Base-by-base conservation (phyloP, 257 asterid species). In the Solanum etuberosum region DNA sequence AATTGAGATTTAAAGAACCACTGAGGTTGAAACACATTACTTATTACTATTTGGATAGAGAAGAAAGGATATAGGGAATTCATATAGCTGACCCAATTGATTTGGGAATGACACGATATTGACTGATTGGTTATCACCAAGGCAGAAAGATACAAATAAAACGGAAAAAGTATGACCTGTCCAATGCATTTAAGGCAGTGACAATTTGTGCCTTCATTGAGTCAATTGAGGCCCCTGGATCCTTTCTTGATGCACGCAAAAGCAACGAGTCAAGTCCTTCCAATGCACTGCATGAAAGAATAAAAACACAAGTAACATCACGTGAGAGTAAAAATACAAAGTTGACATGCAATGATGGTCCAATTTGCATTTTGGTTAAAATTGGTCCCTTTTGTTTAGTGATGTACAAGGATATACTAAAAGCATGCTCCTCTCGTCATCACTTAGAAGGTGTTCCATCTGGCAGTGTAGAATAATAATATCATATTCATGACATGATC, bases 231-330 rank as follows among this genome's bases (percentile, higher is more conserved):
- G 94, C 88, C 71, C 83, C 88, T n/a, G 94, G 89, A 18, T 92
- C 93, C 71, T 94, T 95, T 91, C 99, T 90, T 25, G 99, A 94
- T 61, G 98, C 99, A 51, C 90, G 96, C 87, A 94, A 88, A 63
- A 97, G 97, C 87, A 95, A 91, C 34, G 98, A 97, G 88, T 97
- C 99, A 8, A 97, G 99, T 86, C 95, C 98, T 93, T 97, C 99
- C 95, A 97, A 89, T 21, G 99, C 96, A 74, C 99, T 97, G 70
- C 88, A 63, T n/a, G 3, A 37, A 73, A 48, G n/a, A 59, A 72
- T 25, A 74, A 38, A 73, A 48, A 18, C 4, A 46, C 61, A 16
- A 80, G 8, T 80, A 48, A 18, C 32, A 12, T 31, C 43, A 80
- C 15, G 67, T 9, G 29, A 9, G 68, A 29, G 42, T 18, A 18